Evolutionary conservation across 1,284 basidiomycete species (phyloP), one percentile per base, ranked within the genome.

Genomic region (Rhodotorula mucilaginosa): DNA sequence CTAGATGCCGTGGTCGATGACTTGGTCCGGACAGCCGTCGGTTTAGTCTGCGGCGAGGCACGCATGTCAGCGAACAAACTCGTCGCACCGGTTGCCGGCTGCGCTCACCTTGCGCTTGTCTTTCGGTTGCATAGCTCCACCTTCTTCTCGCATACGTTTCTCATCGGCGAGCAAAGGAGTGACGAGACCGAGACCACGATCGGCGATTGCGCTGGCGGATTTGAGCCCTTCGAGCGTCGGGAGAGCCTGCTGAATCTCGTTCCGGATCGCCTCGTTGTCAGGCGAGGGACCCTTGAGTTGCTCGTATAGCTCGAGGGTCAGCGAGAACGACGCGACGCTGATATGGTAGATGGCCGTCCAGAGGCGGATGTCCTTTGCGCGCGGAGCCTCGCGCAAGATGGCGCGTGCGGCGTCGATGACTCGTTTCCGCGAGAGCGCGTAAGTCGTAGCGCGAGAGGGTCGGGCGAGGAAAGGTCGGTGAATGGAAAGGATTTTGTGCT

Each of bases 251-350:
- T 34, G 44, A 21, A 73, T 71, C 52, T 75, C 74, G 21, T 51
- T 16, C 4, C 74, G 66, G 39, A 75, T 73, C 49, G 67, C 67
- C 23, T 69, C 71, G n/a, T 61, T 57, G 51, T 75, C 74, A 4
- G 67, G 18, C 26, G 60, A 26, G 1, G 74, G 57, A 1, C 60
- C 15, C 58, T 75, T 75, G 54, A 72, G 66, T 26, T 70, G 69
- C 59, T 73, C 71, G 49, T 71, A 73, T 21, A 75, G 71, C 61
- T 73, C 74, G 67, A 75, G 74, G 19, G 65, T 67, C 65, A 75
- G 67, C 29, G 52, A 62, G 67, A 75, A 75, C 6, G 60, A 49
- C 12, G 71, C 74, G 29, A 70, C 59, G 16, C 64, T 39, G 47
- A 59, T n/a, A 47, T 67, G 69, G 61, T 70, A 58, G 8, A 74